Conservation (phyloP, 352 stramenopile species). For the Thraustochytrium striatum region DNA sequence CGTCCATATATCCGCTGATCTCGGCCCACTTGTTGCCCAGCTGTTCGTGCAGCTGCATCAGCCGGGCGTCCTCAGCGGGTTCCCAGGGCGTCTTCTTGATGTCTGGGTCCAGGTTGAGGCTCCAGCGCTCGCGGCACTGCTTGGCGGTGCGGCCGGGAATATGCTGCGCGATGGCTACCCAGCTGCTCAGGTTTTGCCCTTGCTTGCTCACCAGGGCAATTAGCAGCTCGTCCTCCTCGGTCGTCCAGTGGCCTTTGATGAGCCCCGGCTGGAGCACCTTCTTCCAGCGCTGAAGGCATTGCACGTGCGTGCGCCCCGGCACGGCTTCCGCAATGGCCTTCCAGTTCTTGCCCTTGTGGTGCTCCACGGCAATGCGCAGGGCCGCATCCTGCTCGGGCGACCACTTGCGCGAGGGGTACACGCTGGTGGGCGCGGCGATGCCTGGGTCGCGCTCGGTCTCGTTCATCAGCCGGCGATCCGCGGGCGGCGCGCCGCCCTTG, state of each 20-base stretch:
- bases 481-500: background rate
- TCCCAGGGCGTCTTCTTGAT: conserved; percentile 53
- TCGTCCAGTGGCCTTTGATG: conserved; percentile 81
- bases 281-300: conserved; percentile 79
- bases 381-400: conserved; percentile 75
- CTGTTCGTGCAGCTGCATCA: conserved; percentile 32
- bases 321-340: conserved; percentile 77
- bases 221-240: conserved; percentile 68
- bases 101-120: conserved; percentile 52
- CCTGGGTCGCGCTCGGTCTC: background rate
- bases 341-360: conserved; percentile 79
- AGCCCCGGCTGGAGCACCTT: conserved; percentile 80
- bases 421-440: background rate
- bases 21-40: conserved; percentile 48
- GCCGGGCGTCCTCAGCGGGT: conserved; percentile 48
- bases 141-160: conserved; percentile 50
- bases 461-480: background rate
- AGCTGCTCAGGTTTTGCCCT: background rate
- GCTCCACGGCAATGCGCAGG: conserved; percentile 73
- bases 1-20: conserved; percentile 26
- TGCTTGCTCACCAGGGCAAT: conserved; percentile 11
- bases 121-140: conserved; percentile 55
- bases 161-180: conserved; percentile 22
- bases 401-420: conserved; percentile 60
- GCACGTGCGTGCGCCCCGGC: conserved; percentile 71